Evolutionary conservation across 106 monocot species (phyloP).

Genomic region (Acorus calamus): DNA sequence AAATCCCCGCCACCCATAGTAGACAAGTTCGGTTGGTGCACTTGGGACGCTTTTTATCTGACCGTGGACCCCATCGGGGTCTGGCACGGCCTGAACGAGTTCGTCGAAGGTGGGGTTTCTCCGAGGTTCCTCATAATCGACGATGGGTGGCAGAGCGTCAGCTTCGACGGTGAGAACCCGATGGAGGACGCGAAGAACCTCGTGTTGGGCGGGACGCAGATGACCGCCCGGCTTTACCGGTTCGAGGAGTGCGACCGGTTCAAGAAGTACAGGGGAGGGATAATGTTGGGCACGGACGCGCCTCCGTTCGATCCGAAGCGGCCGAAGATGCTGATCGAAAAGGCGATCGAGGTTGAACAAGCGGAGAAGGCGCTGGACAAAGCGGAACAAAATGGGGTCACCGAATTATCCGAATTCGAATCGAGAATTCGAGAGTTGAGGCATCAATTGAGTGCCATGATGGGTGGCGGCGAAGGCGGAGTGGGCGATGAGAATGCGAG

Average conservation of each 20-base stretch:
- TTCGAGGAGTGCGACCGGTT: constrained; percentile 38
- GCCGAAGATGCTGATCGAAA: constrained; percentile 25
- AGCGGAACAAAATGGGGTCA: constrained; percentile 4
- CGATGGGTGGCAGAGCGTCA: constrained; percentile 55
- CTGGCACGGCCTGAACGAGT: constrained; percentile 27
- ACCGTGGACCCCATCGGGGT: constrained; percentile 30
- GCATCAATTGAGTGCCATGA: constrained; percentile 18
- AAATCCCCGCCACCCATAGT: constrained; percentile 28
- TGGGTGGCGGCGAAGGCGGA: background rate
- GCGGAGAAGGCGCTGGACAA: constrained; percentile 20
- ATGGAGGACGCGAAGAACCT: constrained; percentile 21
- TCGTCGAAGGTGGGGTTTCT: constrained; percentile 30
- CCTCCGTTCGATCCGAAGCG: constrained; percentile 20
- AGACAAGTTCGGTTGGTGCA: constrained; percentile 44
- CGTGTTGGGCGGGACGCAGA: constrained; percentile 41
- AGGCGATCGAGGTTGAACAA: constrained; percentile 35
- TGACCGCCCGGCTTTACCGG: constrained; percentile 37
- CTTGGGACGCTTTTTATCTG: constrained; percentile 49
- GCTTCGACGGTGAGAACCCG: constrained; percentile 17
- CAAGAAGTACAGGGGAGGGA: constrained; percentile 22
- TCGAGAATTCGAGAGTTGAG: constrained; percentile 9
- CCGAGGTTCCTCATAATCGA: constrained; percentile 55
- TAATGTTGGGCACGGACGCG: constrained; percentile 11
- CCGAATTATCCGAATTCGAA: constrained; percentile 9
- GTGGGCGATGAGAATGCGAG: background rate